A percentile compares a stretch with the other conserved stretches of the same genome.
Conservation (phyloP, 495 filamentous ascomycete genomes). For the Daldinia bambusicola region DNA sequence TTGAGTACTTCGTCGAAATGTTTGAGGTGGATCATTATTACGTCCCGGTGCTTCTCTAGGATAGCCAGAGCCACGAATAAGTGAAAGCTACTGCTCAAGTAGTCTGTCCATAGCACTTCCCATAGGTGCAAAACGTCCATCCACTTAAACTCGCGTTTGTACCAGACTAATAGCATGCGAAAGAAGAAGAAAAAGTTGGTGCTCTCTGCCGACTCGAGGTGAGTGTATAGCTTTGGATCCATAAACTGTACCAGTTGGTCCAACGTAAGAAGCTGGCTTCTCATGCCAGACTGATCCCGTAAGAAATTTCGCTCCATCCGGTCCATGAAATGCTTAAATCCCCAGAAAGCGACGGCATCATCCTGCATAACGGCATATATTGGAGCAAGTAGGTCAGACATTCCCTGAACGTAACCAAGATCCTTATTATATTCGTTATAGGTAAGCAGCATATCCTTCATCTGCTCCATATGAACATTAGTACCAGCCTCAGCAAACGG, state of each 20-base stretch:
- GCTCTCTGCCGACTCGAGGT: slow-evolving; percentile 87
- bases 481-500: slow-evolving; percentile 91
- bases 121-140: slow-evolving; percentile 85
- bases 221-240: slow-evolving; percentile 92
- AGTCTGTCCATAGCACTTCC: slow-evolving; percentile 97
- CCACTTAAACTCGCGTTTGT: slow-evolving; percentile 96
- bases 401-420: slow-evolving; percentile 96
- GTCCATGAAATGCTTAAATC: slow-evolving; percentile 94
- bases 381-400: slow-evolving; percentile 95
- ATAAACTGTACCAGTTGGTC: slow-evolving; percentile 96
- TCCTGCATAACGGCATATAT: slow-evolving; percentile 98
- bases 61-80: slow-evolving; percentile 94
- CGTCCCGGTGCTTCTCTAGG: slow-evolving; percentile 90
- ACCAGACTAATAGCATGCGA: slow-evolving; percentile 98
- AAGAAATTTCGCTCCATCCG: slow-evolving; percentile 98
- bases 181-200: slow-evolving; percentile 99
- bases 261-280: slow-evolving; percentile 85
- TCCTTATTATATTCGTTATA: slow-evolving; percentile 97
- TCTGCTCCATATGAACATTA: slow-evolving; percentile 96
- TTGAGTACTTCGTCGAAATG: slow-evolving; percentile 98
- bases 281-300: slow-evolving; percentile 95
- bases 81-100: slow-evolving; percentile 86
- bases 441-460: slow-evolving; percentile 98
- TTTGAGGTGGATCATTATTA: slow-evolving; percentile 94
- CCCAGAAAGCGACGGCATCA: slow-evolving; percentile 97